Base-by-base conservation (phyloP, 139 green algal species). In the Chlorella vulgaris region DNA sequence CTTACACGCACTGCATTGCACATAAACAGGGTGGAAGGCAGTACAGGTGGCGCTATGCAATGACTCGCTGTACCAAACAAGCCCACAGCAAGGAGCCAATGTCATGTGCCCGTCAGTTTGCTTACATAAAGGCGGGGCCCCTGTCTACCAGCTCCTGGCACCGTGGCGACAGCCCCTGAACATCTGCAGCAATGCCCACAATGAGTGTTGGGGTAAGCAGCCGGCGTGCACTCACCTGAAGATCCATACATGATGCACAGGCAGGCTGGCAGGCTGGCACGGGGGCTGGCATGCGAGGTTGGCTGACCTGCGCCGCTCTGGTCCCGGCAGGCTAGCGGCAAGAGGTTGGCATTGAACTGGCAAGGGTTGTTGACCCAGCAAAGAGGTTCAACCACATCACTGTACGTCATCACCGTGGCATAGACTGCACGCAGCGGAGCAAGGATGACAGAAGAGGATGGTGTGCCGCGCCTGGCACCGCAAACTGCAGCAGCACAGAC, bases 301-400 rank as follows among this genome's bases (percentile, higher is more conserved):
- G 26, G 29, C 60, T 74, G 8, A 81, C 80, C 43, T 19, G 40
- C 31, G 24, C 53, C 69, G 8, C n/a, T 68, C 51, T 79, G 50
- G 73, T 79, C 73, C 8, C 8, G 28, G 55, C 53, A 81, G 7
- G 65, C 66, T 8, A 61, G 36, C 28, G 80, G 68, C 3, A 80
- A 47, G 7, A 36, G 21, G 74, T 35, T 18, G 42, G 60, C 7
- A 29, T 43, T 29, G 6, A 26, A 80, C 24, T 75, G 42, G 76
- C 83, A 87, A 19, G 83, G 83, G 75, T 87, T 84, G 43, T 65
- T 78, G 42, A 21, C 26, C 67, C 67, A 87, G 51, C 83, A 87
- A 21, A n/a, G 39, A 3, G 38, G 1, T 21, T 38, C 22, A 1
- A 87, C 33, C 3, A 3, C 50, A 15, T 38, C 28, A 13, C 29